Evolutionary conservation across 768 basidiomycete genomes (phyloP).

Genomic region (Pisolithus orientalis): DNA sequence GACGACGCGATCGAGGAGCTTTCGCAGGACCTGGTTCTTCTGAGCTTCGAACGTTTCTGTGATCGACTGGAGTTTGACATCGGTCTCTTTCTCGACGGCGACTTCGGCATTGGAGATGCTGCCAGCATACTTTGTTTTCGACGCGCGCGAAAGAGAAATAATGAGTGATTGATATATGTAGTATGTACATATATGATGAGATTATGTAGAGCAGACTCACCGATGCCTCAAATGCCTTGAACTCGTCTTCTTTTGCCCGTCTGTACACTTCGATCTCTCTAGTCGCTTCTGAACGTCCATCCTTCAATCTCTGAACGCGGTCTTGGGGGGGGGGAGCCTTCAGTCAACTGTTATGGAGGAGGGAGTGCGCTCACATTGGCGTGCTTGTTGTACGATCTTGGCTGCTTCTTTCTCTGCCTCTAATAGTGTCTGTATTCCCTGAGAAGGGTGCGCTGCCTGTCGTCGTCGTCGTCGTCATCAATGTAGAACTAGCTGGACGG

Average conservation of each 20-base stretch:
- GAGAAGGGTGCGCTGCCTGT: constrained; percentile 81
- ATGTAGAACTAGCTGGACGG: neutral
- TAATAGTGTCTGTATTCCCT: constrained; percentile 94
- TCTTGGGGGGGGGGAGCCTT: constrained; percentile 46
- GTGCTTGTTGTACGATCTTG: constrained; percentile 92
- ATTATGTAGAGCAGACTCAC: constrained; percentile 41
- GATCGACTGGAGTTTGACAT: constrained; percentile 62
- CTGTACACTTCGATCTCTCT: constrained; percentile 96
- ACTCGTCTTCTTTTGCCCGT: constrained; percentile 85
- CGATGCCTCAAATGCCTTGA: constrained; percentile 80
- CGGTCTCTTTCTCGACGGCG: constrained; percentile 79
- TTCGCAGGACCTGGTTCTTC: constrained; percentile 75
- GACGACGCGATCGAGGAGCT: constrained; percentile 85
- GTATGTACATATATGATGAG: neutral
- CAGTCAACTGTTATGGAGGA: neutral
- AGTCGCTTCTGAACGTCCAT: constrained; percentile 84
- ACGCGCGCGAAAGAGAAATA: neutral
- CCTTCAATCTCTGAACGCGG: constrained; percentile 91
- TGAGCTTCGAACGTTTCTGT: constrained; percentile 53
- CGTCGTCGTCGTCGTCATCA: neutral
- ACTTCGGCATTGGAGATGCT: constrained; percentile 76
- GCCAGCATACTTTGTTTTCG: constrained; percentile 64
- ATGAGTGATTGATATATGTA: neutral
- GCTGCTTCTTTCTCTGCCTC: constrained; percentile 99
- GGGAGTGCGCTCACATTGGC: constrained; percentile 64